These are phyloP conservation scores for Ophiognomonia clavigignenti-juglandacearum DNA, from an alignment of 2,329 filamentous ascomycete genomes.

Conservation along the genomic window DNA sequence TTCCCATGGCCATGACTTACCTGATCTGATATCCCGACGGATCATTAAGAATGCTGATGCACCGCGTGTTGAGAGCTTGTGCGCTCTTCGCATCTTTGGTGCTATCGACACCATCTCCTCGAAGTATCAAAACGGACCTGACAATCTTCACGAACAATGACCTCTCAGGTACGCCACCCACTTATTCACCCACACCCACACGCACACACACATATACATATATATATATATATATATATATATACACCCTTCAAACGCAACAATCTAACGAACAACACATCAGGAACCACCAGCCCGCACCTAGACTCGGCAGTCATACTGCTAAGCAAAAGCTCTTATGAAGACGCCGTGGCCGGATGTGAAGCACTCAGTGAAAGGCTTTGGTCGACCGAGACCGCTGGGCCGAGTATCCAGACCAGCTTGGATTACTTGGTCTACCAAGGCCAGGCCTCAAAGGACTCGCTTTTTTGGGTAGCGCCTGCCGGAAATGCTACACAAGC, in stretches of 20 bases:
- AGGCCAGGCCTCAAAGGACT: constrained; percentile 18
- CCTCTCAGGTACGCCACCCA: constrained; percentile 28
- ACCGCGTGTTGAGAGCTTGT: constrained; percentile 11
- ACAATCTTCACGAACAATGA: constrained; percentile 37
- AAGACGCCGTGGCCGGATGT: constrained; percentile 27
- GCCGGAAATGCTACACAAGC: constrained; percentile 19
- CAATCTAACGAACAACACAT: too few species aligned
- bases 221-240: too few species aligned
- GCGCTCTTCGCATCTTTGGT: constrained; percentile 18
- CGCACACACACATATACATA: background rate
- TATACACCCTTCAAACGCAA: too few species aligned
- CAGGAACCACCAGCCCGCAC: constrained; percentile 28
- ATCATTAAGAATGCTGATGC: constrained; percentile 10
- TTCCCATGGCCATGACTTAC: too few species aligned
- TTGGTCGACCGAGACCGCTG: constrained; percentile 27
- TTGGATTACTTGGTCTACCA: constrained; percentile 33
- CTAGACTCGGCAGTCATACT: constrained; percentile 31
- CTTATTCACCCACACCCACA: background rate
- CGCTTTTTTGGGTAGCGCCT: constrained; percentile 33
- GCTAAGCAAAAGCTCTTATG: constrained; percentile 24
- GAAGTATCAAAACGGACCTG: constrained; percentile 30
- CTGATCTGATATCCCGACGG: background rate
- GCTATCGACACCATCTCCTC: constrained; percentile 27
- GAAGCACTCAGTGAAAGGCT: constrained; percentile 34
- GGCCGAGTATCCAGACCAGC: constrained; percentile 25